Evolutionary conservation across 139 green algal species (phyloP), one percentile per base, ranked within the genome.

Genomic region (Auxenochlorella pyrenoidosa): DNA sequence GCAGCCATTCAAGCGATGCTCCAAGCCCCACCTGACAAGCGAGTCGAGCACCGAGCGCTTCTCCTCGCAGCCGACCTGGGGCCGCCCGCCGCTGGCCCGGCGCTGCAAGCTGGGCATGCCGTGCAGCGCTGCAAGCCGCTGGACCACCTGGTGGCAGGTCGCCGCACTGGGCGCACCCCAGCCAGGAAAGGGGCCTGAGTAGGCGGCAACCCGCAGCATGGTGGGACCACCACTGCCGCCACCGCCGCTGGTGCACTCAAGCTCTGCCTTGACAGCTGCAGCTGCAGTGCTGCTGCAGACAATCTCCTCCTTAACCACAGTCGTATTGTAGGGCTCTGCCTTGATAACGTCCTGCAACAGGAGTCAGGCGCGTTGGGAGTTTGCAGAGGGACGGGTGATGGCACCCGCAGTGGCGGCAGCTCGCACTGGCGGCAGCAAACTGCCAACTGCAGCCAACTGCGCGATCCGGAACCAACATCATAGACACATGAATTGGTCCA

Each of bases 91-190:
- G 70, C 10, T 30, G n/a, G 54, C 58, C 59, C 18, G n/a, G 75
- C 83, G 38, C 38, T 71, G 41, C 68, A 34, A 1, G 10, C 40
- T 60, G 22, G 75, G 78, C 82, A 34, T 36, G n/a, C 87, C 87
- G 40, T 90, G 87, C 38, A 84, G 18, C 38, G 22, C 87, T 44
- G 80, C 80, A 26, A 90, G 75, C 34, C 63, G 65, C 58, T 88
- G 65, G 3, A 72, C 77, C 24, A 90, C 51, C 10, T 36, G 30
- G 30, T 34, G 75, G 43, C 75, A 81, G 15, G 75, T 26, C 5
- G 47, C 75, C 4, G 75, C 44, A 10, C 43, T 65, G 28, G 75
- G 75, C 2, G 75, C 43, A 5, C 30, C 30, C 75, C 75, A 81
- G 4, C 24, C 18, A 26, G 75, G 75, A 47, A 63, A 81, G 0